Evolutionary conservation across 345 rosid species (phyloP), one percentile per base, ranked within the genome.

Genomic region (Moricandia arvensis): DNA sequence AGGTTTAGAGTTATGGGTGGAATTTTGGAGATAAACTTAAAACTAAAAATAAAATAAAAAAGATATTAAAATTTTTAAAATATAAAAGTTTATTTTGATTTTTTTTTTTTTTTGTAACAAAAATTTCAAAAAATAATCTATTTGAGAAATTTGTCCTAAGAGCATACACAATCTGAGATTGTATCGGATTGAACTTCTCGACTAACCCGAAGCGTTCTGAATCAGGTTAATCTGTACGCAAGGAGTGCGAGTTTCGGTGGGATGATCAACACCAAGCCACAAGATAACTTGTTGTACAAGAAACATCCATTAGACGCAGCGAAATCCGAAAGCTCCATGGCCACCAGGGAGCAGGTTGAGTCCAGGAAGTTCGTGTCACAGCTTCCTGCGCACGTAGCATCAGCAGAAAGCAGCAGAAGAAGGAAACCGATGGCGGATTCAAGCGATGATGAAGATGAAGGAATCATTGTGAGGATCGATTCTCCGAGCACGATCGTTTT

Each of bases 401-500:
- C 58, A 34, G 82, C 13, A 1, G 82, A 45, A 29, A 73, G 77
- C 59, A 35, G 57, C 0, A 47, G 66, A 15, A 76, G 38, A 62
- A 64, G 43, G 45, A 66, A 17, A 63, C 1, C 18, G 21, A 68
- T 3, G 80, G 82, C 35, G 1, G 71, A 84, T 70, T 83, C 87
- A 5, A 90, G 97, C 10, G 93, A 88, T 76, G 80, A 76, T n/a
- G 80, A 76, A 11, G 87, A 91, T 29, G 66, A 89, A 66, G 97
- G 85, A 53, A 67, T 82, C 43, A 63, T 86, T 0, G 85, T 88
- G 60, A 83, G 88, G 65, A 89, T 95, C 1, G 96, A 92, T 86
- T 92, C 99, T 0, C 97, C 96, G 0, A 92, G 93, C 75, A 73
- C 47, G 16, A 87, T 92, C 30, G 87, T 92, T 41, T 95, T 90